phyloP scores from a whole-genome alignment of 2,329 filamentous ascomycete genomes.

The Venturia asperata region DNA sequence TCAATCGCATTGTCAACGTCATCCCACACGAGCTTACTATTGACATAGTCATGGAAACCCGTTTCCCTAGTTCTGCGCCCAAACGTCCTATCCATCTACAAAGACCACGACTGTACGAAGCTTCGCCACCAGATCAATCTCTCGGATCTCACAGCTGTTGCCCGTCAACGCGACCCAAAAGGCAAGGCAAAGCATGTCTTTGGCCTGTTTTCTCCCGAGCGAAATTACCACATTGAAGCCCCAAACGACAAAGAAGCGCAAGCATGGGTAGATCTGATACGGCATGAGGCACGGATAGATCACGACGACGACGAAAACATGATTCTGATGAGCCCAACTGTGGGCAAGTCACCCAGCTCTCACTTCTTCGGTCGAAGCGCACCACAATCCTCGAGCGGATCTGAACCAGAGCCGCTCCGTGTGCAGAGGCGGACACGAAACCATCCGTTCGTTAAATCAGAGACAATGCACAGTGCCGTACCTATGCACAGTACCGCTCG shows the following conservation, averaged over 20 bases:
- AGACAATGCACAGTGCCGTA: constrained; percentile 5
- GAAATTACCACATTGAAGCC: constrained; percentile 87
- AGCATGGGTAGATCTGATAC: constrained; percentile 79
- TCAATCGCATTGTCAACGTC: neutral
- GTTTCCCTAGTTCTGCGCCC: constrained; percentile 85
- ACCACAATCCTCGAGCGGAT: neutral
- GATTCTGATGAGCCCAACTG: constrained; percentile 16
- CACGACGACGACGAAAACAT: constrained; percentile 56
- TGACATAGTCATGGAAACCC: constrained; percentile 75
- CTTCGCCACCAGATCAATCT: constrained; percentile 82
- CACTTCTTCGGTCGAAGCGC: constrained; percentile 22
- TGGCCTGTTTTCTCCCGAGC: constrained; percentile 81
- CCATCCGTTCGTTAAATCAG: neutral
- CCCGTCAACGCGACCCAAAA: constrained; percentile 81
- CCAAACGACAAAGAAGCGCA: constrained; percentile 64
- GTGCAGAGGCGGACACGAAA: neutral
- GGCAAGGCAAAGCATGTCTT: constrained; percentile 82
- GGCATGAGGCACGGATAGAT: constrained; percentile 72
- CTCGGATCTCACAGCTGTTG: constrained; percentile 84
- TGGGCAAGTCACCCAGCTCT: constrained; percentile 14
- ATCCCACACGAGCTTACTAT: constrained; percentile 18
- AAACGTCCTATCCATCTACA: constrained; percentile 87
- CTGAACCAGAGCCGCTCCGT: neutral
- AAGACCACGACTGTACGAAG: constrained; percentile 81
- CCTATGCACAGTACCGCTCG: constrained; percentile 26